These are phyloP conservation scores for Xanthoconium separans DNA, from an alignment of 1,284 basidiomycete species.

Conservation along the genomic window DNA sequence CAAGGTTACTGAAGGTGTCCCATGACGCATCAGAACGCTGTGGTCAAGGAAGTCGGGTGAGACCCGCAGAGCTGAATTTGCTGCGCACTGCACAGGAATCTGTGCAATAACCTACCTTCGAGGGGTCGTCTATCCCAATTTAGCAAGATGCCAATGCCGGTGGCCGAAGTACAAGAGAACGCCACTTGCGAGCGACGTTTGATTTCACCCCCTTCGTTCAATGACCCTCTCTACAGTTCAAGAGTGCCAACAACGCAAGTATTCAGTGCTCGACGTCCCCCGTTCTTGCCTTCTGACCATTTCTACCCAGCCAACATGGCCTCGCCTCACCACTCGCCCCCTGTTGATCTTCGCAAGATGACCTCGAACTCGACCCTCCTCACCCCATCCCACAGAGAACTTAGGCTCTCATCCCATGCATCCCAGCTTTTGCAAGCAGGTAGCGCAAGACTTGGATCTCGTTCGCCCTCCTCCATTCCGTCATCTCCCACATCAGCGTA, in stretches of 20 bases:
- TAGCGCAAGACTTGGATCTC: slow-evolving; percentile 48
- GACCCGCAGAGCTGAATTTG: not conserved
- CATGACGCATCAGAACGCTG: too few species aligned
- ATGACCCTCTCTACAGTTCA: slow-evolving; percentile 10
- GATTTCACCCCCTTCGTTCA: slow-evolving; percentile 8
- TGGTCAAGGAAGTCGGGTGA: not conserved
- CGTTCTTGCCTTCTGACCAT: not conserved
- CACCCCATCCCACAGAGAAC: slow-evolving; percentile 38
- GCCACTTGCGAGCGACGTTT: slow-evolving; percentile 13
- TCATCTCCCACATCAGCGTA: slow-evolving; percentile 77
- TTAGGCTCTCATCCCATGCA: slow-evolving; percentile 39
- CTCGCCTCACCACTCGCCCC: slow-evolving; percentile 30
- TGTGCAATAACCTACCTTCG: not conserved
- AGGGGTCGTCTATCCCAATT: slow-evolving; percentile 8
- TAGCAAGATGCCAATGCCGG: not conserved
- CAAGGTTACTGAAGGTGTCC: too few species aligned
- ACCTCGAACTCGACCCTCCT: slow-evolving; percentile 42
- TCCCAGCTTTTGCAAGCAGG: slow-evolving; percentile 45
- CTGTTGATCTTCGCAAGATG: slow-evolving; percentile 44
- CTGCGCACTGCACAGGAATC: slow-evolving; percentile 5
- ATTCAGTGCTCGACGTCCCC: not conserved
- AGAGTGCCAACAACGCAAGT: slow-evolving; percentile 21
- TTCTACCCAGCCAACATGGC: slow-evolving; percentile 13
- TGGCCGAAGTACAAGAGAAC: slow-evolving; percentile 6
- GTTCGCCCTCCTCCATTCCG: slow-evolving; percentile 67